Conservation (phyloP, 805 yeast species). For the Monosporozyma servazzii region DNA sequence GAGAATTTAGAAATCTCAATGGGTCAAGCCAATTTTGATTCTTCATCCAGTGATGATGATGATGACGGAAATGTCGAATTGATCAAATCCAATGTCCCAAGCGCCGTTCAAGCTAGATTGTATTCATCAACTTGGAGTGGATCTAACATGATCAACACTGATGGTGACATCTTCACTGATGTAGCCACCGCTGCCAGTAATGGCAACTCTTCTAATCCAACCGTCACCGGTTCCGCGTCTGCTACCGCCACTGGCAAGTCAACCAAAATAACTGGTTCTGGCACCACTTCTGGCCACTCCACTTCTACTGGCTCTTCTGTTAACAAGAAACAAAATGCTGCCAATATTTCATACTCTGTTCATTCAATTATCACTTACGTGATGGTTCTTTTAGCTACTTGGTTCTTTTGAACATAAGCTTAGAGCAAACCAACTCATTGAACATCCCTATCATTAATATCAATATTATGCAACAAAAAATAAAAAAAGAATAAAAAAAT, state of each 20-base stretch:
- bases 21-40: slow-evolving; percentile 36
- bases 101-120: slow-evolving; percentile 38
- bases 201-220: slow-evolving; percentile 11
- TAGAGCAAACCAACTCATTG: not conserved
- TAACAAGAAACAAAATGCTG: slow-evolving; percentile 1
- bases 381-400: not conserved
- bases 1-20: slow-evolving; percentile 37
- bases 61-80: slow-evolving; percentile 38
- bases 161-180: slow-evolving; percentile 21
- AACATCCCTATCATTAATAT: not conserved
- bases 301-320: not conserved
- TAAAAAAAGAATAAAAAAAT: not conserved
- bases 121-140: slow-evolving; percentile 37
- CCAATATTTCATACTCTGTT: not conserved
- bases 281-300: not conserved
- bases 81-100: slow-evolving; percentile 38
- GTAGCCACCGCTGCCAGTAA: not conserved
- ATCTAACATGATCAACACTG: slow-evolving; percentile 10
- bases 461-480: not conserved
- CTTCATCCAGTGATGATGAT: no score
- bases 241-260: not conserved
- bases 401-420: not conserved
- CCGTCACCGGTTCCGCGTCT: not conserved
- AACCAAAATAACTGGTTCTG: not conserved
- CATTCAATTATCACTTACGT: not conserved